Evolutionary conservation across 2,329 filamentous ascomycete genomes (phyloP), one percentile per base, ranked within the genome.

Genomic region (Bisporella sp.): DNA sequence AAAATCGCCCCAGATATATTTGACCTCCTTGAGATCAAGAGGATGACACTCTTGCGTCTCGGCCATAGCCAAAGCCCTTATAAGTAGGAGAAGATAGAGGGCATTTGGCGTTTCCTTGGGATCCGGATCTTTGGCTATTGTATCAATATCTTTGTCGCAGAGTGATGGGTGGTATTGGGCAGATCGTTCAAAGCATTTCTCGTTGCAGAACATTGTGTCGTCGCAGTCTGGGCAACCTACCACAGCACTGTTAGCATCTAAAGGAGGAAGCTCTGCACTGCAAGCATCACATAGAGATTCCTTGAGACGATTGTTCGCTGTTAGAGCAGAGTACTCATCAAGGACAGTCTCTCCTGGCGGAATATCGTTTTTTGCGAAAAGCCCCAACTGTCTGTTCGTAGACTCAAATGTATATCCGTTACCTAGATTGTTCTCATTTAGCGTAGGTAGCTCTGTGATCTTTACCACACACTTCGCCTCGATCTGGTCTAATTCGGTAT

Each of bases 211-310:
- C 47, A 85, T 80, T 2, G 79, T 83, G 53, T 85, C 82, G 53
- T 77, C 72, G 63, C 82, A 85, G 35, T 81, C 78, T 4, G 74
- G 70, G 56, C 82, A 86, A 56, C 68, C 74, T 37, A 82, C 72
- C 12, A 73, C 77, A 49, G 63, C 68, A 46, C 62, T 71, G 6
- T 76, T 67, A 46, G 55, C 52, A 29, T 67, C 71, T 30, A 87
- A 70, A 0, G 76, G 75, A 1, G 87, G 87, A 5, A 95, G 76
- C 29, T 81, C 79, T 6, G 78, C 76, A 60, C 89, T 89, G 67
- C 92, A 97, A 11, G 90, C 90, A 67, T 97, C 92, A 68, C 92
- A 97, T 31, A 92, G 78, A 4, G 86, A 77, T 55, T 95, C 90
- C 64, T 95, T 89, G 9, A 93, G 78, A 31, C 89, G 83, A 64